A percentile compares a stretch with the other conserved stretches of the same genome.
These are phyloP conservation scores for Diaporthe sp. DNA, from an alignment of 2,329 filamentous ascomycete species.

Conservation along the genomic window DNA sequence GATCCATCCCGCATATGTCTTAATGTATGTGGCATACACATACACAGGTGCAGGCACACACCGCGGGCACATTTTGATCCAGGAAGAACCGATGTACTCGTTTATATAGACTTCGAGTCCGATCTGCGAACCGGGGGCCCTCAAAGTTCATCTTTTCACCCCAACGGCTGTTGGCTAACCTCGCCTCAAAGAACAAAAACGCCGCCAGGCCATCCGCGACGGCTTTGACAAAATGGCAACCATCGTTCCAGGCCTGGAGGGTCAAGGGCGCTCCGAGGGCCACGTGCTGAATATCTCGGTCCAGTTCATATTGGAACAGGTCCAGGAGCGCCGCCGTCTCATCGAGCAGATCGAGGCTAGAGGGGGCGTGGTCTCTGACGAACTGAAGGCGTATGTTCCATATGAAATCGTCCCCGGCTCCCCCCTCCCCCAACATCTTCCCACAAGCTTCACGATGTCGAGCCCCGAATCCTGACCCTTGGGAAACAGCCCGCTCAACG, in stretches of 20 bases:
- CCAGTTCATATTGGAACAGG: constrained; percentile 70
- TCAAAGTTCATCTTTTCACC: not conserved
- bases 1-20: not conserved
- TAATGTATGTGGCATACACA: not conserved
- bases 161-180: not conserved
- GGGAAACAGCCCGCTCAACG: not conserved
- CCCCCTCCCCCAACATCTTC: no score
- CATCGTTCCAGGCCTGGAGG: constrained; percentile 83
- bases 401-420: not conserved
- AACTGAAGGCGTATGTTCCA: constrained; percentile 38
- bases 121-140: not conserved
- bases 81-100: no score
- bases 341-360: constrained; percentile 68
- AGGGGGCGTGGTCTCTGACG: constrained; percentile 64
- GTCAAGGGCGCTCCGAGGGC: constrained; percentile 86
- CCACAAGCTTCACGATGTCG: not conserved
- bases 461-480: not conserved
- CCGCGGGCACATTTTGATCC: not conserved
- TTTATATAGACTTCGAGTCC: not conserved
- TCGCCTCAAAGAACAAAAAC: constrained; percentile 46
- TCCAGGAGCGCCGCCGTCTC: constrained; percentile 67
- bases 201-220: constrained; percentile 74
- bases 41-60: not conserved
- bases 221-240: constrained; percentile 85
- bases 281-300: constrained; percentile 81